Percentiles rank a stretch among this genome's conserved stretches.
These are phyloP conservation scores for Triticum aestivum DNA, from an alignment of 176 grass and related monocot genomes.

Conservation along the genomic window IWGSC_CS_RefSeq_v2.1 NC_057802.1:456696798-456697297, in stretches of 20 bases:
- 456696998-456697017: background rate
- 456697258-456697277: background rate
- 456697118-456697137: background rate
- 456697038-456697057: background rate
- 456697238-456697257: background rate
- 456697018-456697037: background rate
- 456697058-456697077: background rate
- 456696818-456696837: background rate
- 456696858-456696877: background rate
- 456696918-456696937: background rate
- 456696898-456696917: background rate
- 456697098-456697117: background rate
- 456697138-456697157: background rate
- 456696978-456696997: background rate
- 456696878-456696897: background rate
- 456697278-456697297: background rate
- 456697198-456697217: no score
- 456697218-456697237: background rate
- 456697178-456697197: background rate
- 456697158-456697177: background rate
- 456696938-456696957: background rate
- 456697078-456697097: background rate
- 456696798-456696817: background rate
- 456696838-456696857: background rate
- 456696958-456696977: background rate